Evolutionary conservation across 768 basidiomycete species (phyloP).

Genomic region (Hypsizygus marmoreus): DNA sequence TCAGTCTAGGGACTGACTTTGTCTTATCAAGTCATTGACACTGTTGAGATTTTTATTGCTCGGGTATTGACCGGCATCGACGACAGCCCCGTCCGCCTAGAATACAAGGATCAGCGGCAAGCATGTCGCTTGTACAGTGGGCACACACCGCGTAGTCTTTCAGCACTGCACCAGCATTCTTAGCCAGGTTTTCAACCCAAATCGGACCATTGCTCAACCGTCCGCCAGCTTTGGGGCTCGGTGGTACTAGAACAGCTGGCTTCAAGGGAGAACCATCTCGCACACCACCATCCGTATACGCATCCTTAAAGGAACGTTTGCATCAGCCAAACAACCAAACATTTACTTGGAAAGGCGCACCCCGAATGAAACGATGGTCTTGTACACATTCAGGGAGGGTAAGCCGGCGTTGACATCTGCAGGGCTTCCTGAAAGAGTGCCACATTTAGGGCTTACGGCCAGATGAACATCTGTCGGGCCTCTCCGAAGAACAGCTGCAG

Average conservation of each 20-base stretch:
- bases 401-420: constrained; percentile 51
- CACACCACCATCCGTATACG: constrained; percentile 38
- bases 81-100: constrained; percentile 29
- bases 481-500: constrained; percentile 18
- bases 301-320: constrained; percentile 34
- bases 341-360: constrained; percentile 26
- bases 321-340: not conserved
- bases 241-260: constrained; percentile 42
- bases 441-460: constrained; percentile 49
- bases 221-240: constrained; percentile 49
- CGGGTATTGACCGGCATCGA: constrained; percentile 27
- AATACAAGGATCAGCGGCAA: not conserved
- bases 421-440: constrained; percentile 34
- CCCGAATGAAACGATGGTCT: constrained; percentile 55
- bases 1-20: constrained; percentile 23
- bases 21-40: constrained; percentile 24
- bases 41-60: constrained; percentile 2
- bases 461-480: constrained; percentile 28
- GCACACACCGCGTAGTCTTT: constrained; percentile 52
- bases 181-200: constrained; percentile 52
- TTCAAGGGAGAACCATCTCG: constrained; percentile 43
- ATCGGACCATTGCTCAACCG: constrained; percentile 51
- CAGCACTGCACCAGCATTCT: constrained; percentile 37
- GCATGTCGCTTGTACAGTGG: not conserved
- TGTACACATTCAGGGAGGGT: constrained; percentile 31